Evolutionary conservation across 441 rosid genomes (phyloP).

Genomic region (Geranium incanum): DNA sequence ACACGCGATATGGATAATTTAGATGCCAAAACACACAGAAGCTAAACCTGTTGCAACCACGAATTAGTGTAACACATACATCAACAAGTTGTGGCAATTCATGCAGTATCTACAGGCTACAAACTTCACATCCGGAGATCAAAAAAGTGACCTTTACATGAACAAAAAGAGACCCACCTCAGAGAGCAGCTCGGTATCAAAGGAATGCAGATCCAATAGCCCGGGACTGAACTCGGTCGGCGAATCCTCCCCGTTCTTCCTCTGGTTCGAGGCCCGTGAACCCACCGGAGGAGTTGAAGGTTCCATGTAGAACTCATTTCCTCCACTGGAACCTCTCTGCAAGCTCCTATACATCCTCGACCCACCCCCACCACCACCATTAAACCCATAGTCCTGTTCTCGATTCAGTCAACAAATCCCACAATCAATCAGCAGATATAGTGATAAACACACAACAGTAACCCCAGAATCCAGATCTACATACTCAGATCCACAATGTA

Average conservation of each 20-base stretch:
- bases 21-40: not conserved
- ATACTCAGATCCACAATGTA: constrained; percentile 4
- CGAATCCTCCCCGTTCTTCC: constrained; percentile 63
- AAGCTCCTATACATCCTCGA: constrained; percentile 47
- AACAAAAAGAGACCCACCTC: constrained; percentile 44
- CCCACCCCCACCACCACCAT: constrained; percentile 49
- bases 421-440: not conserved
- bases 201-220: constrained; percentile 88
- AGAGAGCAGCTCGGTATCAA: constrained; percentile 88
- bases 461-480: constrained; percentile 24
- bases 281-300: constrained; percentile 71
- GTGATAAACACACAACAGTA: too few species aligned
- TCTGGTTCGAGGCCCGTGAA: constrained; percentile 49
- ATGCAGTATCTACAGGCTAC: not conserved
- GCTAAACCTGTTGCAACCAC: not conserved
- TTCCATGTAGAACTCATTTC: constrained; percentile 56
- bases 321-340: constrained; percentile 60
- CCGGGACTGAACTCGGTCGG: constrained; percentile 84
- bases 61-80: not conserved
- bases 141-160: not conserved
- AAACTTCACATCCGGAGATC: not conserved
- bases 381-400: constrained; percentile 70
- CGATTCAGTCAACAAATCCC: constrained; percentile 12
- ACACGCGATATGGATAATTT: not conserved
- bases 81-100: not conserved